phyloP scores from a whole-genome alignment of 1,284 basidiomycete species.

The Abortiporus biennis region DNA sequence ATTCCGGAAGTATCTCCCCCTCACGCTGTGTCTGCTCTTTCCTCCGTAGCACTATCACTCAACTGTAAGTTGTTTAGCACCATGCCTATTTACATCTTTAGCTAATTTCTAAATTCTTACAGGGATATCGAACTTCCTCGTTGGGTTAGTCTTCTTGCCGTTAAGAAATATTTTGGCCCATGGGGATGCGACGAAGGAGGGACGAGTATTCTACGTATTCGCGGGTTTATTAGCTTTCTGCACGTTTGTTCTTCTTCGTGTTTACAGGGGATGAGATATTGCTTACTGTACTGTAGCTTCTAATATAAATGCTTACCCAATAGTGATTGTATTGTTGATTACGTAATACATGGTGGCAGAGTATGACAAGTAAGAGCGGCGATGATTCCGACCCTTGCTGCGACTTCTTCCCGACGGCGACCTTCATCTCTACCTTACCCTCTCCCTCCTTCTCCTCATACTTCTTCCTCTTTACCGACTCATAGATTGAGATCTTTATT shows the following conservation, averaged over 20 bases:
- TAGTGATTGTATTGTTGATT: neutral
- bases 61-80: constrained; percentile 67
- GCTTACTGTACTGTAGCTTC: too few species aligned
- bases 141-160: constrained; percentile 80
- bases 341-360: neutral
- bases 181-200: constrained; percentile 62
- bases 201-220: constrained; percentile 81
- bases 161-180: constrained; percentile 68
- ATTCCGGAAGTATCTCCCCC: constrained; percentile 87
- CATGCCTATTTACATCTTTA: too few species aligned
- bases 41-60: constrained; percentile 77
- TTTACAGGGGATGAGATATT: constrained; percentile 19
- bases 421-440: constrained; percentile 2
- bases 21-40: constrained; percentile 77
- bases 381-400: neutral
- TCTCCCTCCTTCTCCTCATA: neutral
- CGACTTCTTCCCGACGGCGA: neutral
- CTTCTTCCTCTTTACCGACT: neutral
- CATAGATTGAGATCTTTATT: neutral
- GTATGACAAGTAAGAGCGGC: neutral
- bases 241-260: constrained; percentile 21
- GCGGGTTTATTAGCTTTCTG: constrained; percentile 27
- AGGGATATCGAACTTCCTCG: constrained; percentile 82
- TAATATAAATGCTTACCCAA: too few species aligned
- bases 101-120: constrained; percentile 7